phyloP scores from a whole-genome alignment of 2,329 filamentous ascomycete species.

The Claviceps cyperi region DNA sequence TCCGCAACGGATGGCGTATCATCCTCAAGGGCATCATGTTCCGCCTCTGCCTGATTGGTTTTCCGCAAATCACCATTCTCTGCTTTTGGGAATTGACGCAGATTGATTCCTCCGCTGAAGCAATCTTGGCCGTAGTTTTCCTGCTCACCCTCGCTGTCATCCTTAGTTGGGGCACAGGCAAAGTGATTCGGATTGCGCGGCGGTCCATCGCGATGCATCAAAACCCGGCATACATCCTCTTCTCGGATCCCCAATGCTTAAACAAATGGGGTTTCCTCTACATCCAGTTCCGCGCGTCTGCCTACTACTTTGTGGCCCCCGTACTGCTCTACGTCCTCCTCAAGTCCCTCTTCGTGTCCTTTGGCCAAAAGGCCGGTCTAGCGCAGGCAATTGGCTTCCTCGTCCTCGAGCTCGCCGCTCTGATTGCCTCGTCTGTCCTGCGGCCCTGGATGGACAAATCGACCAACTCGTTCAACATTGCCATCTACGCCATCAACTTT shows the following conservation, averaged over 20 bases:
- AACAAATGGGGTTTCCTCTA: slow-evolving; percentile 98
- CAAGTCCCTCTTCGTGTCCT: slow-evolving; percentile 77
- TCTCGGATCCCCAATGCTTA: slow-evolving; percentile 75
- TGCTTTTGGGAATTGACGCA: slow-evolving; percentile 87
- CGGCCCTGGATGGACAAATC: slow-evolving; percentile 99
- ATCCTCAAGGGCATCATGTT: slow-evolving; percentile 88
- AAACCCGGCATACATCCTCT: slow-evolving; percentile 90
- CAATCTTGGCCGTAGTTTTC: slow-evolving; percentile 78
- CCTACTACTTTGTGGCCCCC: slow-evolving; percentile 87
- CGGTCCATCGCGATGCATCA: slow-evolving; percentile 45
- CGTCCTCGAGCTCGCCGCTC: slow-evolving; percentile 61
- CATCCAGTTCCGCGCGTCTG: slow-evolving; percentile 85
- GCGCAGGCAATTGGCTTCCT: slow-evolving; percentile 75
- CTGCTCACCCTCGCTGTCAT: slow-evolving; percentile 63
- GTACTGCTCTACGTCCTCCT: slow-evolving; percentile 62
- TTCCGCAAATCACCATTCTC: slow-evolving; percentile 76
- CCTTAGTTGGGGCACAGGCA: slow-evolving; percentile 71
- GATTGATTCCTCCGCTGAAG: slow-evolving; percentile 70
- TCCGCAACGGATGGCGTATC: slow-evolving; percentile 84
- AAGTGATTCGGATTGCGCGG: slow-evolving; percentile 76
- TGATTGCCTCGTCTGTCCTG: slow-evolving; percentile 64
- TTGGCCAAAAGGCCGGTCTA: slow-evolving; percentile 54
- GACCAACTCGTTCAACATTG: slow-evolving; percentile 89
- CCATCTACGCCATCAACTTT: slow-evolving; percentile 79
- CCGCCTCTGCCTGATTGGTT: slow-evolving; percentile 77